phyloP scores from a whole-genome alignment of 768 basidiomycete genomes.

The Suillus ampliporus region DNA sequence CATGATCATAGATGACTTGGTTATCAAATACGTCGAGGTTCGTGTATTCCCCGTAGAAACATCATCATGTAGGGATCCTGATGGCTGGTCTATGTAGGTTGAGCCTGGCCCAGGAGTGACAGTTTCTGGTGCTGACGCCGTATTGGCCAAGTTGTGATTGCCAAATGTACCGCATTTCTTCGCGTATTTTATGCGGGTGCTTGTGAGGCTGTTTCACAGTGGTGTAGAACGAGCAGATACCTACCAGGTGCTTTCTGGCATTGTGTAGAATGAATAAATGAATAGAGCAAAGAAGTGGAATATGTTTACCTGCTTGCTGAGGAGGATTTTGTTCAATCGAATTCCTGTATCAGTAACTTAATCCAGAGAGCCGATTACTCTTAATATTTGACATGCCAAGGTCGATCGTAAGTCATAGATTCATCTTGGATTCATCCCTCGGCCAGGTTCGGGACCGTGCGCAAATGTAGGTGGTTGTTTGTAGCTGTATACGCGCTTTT shows the following conservation, averaged over 20 bases:
- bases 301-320: not conserved
- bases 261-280: not conserved
- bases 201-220: not conserved
- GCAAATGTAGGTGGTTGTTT: constrained; percentile 24
- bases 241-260: not conserved
- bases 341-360: not conserved
- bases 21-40: constrained; percentile 69
- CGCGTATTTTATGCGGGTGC: not conserved
- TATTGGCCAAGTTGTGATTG: constrained; percentile 53
- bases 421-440: too few relatives aligned
- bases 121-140: constrained; percentile 62
- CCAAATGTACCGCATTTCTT: not conserved
- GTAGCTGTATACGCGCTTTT: constrained; percentile 36
- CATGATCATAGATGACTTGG: constrained; percentile 69
- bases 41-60: constrained; percentile 21
- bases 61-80: not conserved
- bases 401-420: too few relatives aligned
- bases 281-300: not conserved
- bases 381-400: not conserved
- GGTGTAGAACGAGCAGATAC: not conserved
- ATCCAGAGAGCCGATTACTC: not conserved
- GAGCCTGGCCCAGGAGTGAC: constrained; percentile 57
- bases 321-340: not conserved
- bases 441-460: constrained; percentile 23
- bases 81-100: constrained; percentile 38